Percentiles rank a stretch among this genome's conserved stretches.
phyloP scores from a whole-genome alignment of 257 asterid genomes.

The Penstemon eatonii region DNA sequence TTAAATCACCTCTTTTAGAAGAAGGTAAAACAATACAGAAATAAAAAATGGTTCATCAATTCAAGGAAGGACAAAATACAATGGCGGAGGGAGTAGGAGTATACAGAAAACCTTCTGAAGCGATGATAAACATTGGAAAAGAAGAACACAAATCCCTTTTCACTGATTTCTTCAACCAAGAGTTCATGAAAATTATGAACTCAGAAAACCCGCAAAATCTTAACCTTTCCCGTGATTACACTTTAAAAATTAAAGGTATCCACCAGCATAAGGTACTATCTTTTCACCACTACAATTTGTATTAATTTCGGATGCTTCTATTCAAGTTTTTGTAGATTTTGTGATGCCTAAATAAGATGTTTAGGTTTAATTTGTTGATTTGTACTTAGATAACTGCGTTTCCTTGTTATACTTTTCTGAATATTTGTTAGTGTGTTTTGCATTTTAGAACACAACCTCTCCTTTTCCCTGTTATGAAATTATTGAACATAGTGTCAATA shows the following conservation, averaged over 20 bases:
- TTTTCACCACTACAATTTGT: neutral
- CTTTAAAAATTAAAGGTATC: conserved; percentile 68
- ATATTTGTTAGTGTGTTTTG: too few species aligned
- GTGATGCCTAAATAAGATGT: too few species aligned
- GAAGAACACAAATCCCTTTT: conserved; percentile 65
- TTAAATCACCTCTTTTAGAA: too few species aligned
- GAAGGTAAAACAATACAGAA: neutral
- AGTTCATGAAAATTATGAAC: conserved; percentile 45
- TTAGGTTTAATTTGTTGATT: too few species aligned
- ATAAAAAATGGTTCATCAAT: conserved; percentile 45
- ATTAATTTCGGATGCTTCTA: neutral
- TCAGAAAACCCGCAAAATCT: conserved; percentile 39
- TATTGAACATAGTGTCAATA: neutral
- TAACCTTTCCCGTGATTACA: conserved; percentile 71
- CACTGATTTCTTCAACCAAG: conserved; percentile 60
- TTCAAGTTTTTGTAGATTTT: neutral
- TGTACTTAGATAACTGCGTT: too few species aligned
- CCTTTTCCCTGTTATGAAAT: too few species aligned
- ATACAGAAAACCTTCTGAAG: conserved; percentile 66
- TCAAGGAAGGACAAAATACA: conserved; percentile 31
- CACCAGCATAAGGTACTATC: conserved; percentile 78
- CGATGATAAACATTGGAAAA: conserved; percentile 61
- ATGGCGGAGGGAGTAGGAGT: conserved; percentile 39
- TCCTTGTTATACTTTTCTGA: too few species aligned
- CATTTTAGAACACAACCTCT: too few species aligned